Evolutionary conservation across 345 rosid species (phyloP).

Genomic region (Eucalyptus sideroxylon): DNA sequence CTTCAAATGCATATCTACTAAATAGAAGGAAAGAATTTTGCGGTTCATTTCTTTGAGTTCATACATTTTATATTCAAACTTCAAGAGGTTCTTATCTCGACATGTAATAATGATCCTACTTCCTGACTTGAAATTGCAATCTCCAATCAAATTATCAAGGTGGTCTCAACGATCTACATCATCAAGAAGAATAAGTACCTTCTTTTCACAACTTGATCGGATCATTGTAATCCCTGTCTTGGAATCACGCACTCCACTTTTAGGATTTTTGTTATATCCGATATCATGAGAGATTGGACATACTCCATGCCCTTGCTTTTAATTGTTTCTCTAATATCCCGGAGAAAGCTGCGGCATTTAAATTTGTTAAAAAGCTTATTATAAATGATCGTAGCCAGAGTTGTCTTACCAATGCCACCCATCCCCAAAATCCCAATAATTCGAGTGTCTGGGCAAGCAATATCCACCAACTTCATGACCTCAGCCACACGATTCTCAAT

Average conservation of each 20-base stretch:
- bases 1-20: fast-evolving
- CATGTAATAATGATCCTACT: not conserved
- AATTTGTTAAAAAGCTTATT: fast-evolving
- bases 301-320: fast-evolving
- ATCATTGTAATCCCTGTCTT: too few species aligned
- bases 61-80: fast-evolving
- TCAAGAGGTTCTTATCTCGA: not conserved
- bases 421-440: not conserved
- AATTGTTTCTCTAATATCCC: not conserved
- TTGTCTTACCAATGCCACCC: fast-evolving
- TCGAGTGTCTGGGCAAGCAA: fast-evolving
- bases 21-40: fast-evolving
- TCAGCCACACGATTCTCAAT: not conserved
- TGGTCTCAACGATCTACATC: fast-evolving
- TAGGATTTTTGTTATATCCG: fast-evolving
- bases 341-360: not conserved
- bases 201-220: fast-evolving
- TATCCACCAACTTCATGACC: not conserved
- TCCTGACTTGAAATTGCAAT: fast-evolving
- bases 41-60: fast-evolving
- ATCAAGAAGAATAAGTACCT: not conserved
- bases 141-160: not conserved
- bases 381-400: not conserved
- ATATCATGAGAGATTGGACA: not conserved
- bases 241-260: too few species aligned